Evolutionary conservation across 106 monocot genomes (phyloP), one percentile per base, ranked within the genome.

Genomic region (Dendrobium catenatum): DNA sequence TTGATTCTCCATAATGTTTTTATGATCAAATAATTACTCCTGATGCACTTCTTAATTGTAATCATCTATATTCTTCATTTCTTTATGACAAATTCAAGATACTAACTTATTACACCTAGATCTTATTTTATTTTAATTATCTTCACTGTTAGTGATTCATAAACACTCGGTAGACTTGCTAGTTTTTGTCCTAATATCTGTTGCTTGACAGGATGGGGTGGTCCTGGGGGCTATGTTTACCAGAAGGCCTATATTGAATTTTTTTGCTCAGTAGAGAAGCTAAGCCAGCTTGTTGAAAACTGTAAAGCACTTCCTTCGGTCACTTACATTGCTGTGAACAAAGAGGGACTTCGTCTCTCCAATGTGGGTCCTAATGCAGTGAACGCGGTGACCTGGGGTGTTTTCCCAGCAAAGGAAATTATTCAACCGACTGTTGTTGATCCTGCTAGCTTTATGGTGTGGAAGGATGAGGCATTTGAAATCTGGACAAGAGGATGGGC

Each of bases 371-470:
- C 82, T 26, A 85, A 66, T 46, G 86, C 91, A 49, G 96, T 96
- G n/a, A 96, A 96, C 79, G 96, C 96, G 61, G 96, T 96, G 33
- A 96, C 96, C n/a, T 96, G 96, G 96, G 95, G 93, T 49, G 93
- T 93, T 78, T 96, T 96, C 79, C 96, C 96, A 49, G 96, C 79
- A 29, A 96, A 90, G 78, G 93, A 96, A 85, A 96, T 96, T n/a
- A 87, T 93, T 78, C 96, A 96, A 80, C 96, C 93, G 1, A 96
- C 93, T 16, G 93, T 96, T 59, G 95, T 96, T 41, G 95, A 96
- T 79, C 85, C 89, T 67, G 85, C 85, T 26, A 96, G 96, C 76
- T 96, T 96, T 80, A 78, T 88, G 79, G 86, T 96, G n/a, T 96
- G 96, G 96, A 96, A 96, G 82, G 93, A 96, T 31, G 96, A 96